phyloP scores from a whole-genome alignment of 1,284 basidiomycete genomes.

The Ustilago nuda region DNA sequence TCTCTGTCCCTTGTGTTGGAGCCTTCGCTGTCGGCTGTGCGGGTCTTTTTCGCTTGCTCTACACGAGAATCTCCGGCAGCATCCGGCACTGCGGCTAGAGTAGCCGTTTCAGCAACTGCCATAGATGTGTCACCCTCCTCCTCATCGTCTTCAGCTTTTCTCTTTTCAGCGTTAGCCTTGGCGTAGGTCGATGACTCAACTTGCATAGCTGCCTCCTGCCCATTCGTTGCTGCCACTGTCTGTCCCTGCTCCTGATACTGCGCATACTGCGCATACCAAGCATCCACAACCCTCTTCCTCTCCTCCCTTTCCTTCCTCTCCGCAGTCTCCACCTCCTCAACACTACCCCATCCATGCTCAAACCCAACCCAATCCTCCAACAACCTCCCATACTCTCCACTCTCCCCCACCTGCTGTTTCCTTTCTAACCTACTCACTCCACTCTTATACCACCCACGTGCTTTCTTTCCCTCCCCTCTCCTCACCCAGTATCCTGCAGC shows the following conservation, averaged over 20 bases:
- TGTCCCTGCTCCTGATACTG: slow-evolving; percentile 72
- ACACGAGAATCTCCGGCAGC: not conserved
- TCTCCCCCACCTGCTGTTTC: slow-evolving; percentile 18
- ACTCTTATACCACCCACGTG: slow-evolving; percentile 51
- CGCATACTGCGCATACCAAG: slow-evolving; percentile 50
- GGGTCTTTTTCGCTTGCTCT: slow-evolving; percentile 52
- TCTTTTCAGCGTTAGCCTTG: slow-evolving; percentile 28
- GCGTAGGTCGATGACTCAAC: slow-evolving; percentile 14
- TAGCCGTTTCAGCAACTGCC: not conserved
- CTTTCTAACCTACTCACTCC: slow-evolving; percentile 39
- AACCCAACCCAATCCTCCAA: slow-evolving; percentile 89
- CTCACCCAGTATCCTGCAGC: slow-evolving; percentile 57
- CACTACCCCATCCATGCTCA: slow-evolving; percentile 83
- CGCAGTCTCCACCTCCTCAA: slow-evolving; percentile 78
- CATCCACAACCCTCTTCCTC: slow-evolving; percentile 74
- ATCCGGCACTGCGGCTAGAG: no score
- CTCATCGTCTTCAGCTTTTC: slow-evolving; percentile 50
- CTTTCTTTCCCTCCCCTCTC: slow-evolving; percentile 49
- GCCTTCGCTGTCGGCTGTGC: slow-evolving; percentile 37
- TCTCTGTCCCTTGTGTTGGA: slow-evolving; percentile 81
- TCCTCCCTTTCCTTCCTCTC: slow-evolving; percentile 62
- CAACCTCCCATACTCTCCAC: slow-evolving; percentile 74
- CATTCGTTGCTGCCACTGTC: slow-evolving; percentile 7
- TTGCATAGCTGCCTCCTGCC: slow-evolving; percentile 18
- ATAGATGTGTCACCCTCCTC: slow-evolving; percentile 15